These are phyloP conservation scores for Phytophthora fragariaefolia DNA, from an alignment of 352 stramenopile species.

Conservation along the genomic window DNA sequence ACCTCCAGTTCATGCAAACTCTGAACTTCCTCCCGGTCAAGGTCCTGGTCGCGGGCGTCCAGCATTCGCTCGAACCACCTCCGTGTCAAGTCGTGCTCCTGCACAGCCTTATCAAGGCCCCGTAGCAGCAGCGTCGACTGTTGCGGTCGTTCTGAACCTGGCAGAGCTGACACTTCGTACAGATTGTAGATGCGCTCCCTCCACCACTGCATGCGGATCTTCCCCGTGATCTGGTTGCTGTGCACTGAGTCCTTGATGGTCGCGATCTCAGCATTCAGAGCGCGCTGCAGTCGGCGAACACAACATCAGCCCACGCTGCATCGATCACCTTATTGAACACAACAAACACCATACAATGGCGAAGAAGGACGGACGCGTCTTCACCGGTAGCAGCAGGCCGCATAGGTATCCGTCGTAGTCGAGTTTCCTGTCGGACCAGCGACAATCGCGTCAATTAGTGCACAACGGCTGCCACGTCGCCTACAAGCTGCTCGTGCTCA, in stretches of 20 bases:
- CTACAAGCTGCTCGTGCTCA: conserved; percentile 32
- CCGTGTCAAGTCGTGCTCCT: conserved; percentile 79
- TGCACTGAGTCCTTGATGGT: conserved; percentile 90
- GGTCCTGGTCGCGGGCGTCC: conserved; percentile 88
- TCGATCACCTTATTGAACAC: neutral
- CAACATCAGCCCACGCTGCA: neutral
- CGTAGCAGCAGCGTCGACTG: conserved; percentile 71
- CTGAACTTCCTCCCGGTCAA: conserved; percentile 80
- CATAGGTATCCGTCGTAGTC: conserved; percentile 89
- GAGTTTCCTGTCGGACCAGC: conserved; percentile 54
- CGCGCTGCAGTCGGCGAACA: conserved; percentile 51
- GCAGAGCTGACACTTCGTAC: conserved; percentile 43
- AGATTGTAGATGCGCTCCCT: conserved; percentile 82
- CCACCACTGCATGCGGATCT: conserved; percentile 95
- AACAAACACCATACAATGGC: conserved; percentile 71
- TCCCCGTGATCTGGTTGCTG: conserved; percentile 85
- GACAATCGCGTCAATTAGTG: conserved; percentile 1
- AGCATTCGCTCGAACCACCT: conserved; percentile 93
- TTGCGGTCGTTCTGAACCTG: conserved; percentile 39
- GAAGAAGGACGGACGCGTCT: conserved; percentile 75
- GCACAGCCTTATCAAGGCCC: conserved; percentile 70
- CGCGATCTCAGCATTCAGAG: conserved; percentile 91
- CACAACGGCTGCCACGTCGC: too few species aligned
- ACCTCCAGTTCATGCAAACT: conserved; percentile 79
- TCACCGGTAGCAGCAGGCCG: conserved; percentile 70